These are phyloP conservation scores for Eucalyptus paniculata DNA, from an alignment of 345 rosid species.

Conservation along the genomic window DNA sequence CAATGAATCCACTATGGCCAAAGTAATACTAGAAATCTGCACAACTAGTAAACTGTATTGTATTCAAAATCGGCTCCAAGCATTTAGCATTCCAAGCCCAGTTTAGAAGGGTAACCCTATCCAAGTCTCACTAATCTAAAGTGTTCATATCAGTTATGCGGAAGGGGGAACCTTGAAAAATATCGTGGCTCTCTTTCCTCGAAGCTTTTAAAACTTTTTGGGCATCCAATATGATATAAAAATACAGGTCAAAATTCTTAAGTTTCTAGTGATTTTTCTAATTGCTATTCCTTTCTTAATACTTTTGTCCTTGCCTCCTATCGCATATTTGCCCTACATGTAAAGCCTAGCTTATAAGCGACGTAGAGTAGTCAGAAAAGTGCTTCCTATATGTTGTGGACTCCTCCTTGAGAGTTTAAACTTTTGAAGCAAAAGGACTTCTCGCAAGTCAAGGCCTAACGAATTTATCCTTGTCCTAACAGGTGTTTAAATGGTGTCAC, in stretches of 20 bases:
- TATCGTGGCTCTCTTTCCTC: not conserved
- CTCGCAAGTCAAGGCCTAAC: not conserved
- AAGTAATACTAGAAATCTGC: not conserved
- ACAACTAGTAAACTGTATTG: not conserved
- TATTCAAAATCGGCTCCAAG: not conserved
- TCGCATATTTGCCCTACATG: not conserved
- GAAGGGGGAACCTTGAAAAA: not conserved
- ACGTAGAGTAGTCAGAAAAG: not conserved
- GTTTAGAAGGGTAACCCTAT: not conserved
- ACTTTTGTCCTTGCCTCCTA: not conserved
- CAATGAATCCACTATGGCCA: not conserved
- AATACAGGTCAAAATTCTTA: not conserved
- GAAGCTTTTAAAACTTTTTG: not conserved
- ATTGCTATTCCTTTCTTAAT: not conserved
- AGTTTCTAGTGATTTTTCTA: not conserved
- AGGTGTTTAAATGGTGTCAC: not conserved
- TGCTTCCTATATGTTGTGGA: not conserved
- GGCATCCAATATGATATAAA: not conserved
- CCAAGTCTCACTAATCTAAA: not conserved
- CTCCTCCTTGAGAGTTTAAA: not conserved
- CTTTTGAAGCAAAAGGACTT: not conserved
- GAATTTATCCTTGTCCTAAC: not conserved
- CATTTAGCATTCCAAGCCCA: not conserved
- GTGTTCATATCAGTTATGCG: not conserved
- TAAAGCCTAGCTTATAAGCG: not conserved